Evolutionary conservation across 1,284 basidiomycete genomes (phyloP).

Genomic region (Cryptococcus hybrid): DNA sequence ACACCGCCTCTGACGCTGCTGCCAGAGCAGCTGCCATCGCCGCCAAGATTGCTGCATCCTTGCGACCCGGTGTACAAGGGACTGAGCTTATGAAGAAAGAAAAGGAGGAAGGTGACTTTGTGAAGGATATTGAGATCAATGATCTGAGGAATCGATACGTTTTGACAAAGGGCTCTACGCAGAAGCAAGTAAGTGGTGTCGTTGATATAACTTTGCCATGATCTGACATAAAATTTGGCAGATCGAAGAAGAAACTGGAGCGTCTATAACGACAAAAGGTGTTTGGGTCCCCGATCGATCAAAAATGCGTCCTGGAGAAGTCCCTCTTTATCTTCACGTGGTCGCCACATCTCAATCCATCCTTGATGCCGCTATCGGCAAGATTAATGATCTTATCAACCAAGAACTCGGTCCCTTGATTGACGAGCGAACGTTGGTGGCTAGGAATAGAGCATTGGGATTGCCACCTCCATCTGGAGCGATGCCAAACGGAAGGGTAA

Average conservation of each 20-base stretch:
- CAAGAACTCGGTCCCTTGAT: slow-evolving; percentile 85
- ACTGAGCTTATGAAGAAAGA: slow-evolving; percentile 60
- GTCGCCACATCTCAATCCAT: slow-evolving; percentile 76
- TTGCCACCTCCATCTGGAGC: slow-evolving; percentile 29
- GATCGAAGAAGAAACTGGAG: slow-evolving; percentile 88
- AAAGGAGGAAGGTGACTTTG: slow-evolving; percentile 76
- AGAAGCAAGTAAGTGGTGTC: slow-evolving; percentile 68
- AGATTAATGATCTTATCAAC: slow-evolving; percentile 79
- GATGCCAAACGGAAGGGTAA: slow-evolving; percentile 56
- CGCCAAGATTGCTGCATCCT: slow-evolving; percentile 86
- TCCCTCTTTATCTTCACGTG: slow-evolving; percentile 92
- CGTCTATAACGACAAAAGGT: slow-evolving; percentile 85
- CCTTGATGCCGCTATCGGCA: slow-evolving; percentile 76
- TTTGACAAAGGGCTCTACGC: slow-evolving; percentile 90
- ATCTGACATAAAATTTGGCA: slow-evolving; percentile 39
- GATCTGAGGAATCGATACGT: slow-evolving; percentile 94
- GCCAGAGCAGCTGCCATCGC: slow-evolving; percentile 65
- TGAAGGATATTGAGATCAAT: slow-evolving; percentile 94
- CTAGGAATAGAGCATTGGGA: slow-evolving; percentile 46
- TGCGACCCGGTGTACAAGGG: slow-evolving; percentile 50
- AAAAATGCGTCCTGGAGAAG: slow-evolving; percentile 87
- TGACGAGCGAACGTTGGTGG: slow-evolving; percentile 65
- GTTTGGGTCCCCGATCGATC: slow-evolving; percentile 89
- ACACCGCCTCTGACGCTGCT: slow-evolving; percentile 74
- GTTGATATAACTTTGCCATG: neutral